Evolutionary conservation across 140 eudicot species (phyloP), one percentile per base, ranked within the genome.

Genomic region (Oenanthe javanica): DNA sequence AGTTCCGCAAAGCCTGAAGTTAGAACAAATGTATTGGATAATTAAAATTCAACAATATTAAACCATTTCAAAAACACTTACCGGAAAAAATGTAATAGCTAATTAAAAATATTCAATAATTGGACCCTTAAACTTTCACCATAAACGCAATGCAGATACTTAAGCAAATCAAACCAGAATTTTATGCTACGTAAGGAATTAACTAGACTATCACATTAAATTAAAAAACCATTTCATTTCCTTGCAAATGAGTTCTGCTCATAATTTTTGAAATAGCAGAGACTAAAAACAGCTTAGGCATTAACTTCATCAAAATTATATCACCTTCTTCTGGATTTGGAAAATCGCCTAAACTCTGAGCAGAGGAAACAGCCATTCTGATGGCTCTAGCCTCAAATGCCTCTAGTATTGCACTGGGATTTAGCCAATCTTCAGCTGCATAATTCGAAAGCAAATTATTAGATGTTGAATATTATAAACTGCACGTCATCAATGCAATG

Each of bases 341-440:
- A 86, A 89, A 94, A 84, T 87, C 77, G 89, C 95, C 86, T 19
- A 94, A 82, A 59, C 79, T 86, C 82, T 57, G 81, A 78, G 89
- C 95, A 83, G 87, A 77, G 50, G 86, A 79, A 83, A 94, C 94
- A 38, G 92, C 82, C 97, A 94, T 94, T 87, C 97, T 89, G 81
- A 86, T 87, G 81, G 99, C 90, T 81, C 99, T 87, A 14, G 97
- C 91, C 88, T 94, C 97, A 76, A 94, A 94, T 47, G 93, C 97
- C 81, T 92, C 97, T 72, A 94, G 27, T 67, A 94, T 81, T 75
- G 85, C 84, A 79, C 87, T 82, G 57, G 93, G 97, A 48, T 89
- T 90, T 76, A 88, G 85, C 99, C 97, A 94, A 81, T 91, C 99
- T 85, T 88, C 92, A 84, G 90, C 99, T 94, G 97, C 86, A 86